Evolutionary conservation across 179 eudicot genomes (phyloP).

Genomic region (Drosera spatulata): DNA sequence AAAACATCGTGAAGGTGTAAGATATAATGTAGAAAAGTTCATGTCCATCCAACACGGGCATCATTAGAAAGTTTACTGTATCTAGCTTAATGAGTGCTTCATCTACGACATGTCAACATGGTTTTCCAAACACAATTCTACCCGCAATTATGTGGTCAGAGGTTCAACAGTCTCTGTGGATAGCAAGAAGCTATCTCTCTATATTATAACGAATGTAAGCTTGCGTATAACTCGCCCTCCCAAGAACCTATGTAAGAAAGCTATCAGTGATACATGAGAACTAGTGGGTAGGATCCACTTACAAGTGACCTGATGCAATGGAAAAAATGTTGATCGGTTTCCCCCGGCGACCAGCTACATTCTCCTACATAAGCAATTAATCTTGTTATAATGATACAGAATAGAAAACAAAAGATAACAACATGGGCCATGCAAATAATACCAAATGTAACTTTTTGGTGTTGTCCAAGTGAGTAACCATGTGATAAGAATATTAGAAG

Average conservation of each 20-base stretch:
- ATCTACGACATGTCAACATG: too few species aligned
- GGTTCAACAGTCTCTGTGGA: too few species aligned
- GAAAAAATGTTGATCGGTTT: slow-evolving; percentile 83
- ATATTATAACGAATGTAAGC: too few species aligned
- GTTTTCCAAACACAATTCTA: too few species aligned
- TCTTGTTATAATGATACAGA: neutral
- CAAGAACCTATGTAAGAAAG: neutral
- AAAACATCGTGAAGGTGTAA: neutral
- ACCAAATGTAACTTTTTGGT: neutral
- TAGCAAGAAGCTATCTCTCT: too few species aligned
- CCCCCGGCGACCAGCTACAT: slow-evolving; percentile 49
- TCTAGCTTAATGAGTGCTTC: too few species aligned
- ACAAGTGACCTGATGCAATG: slow-evolving; percentile 97
- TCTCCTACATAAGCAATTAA: slow-evolving; percentile 34
- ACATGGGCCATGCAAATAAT: neutral
- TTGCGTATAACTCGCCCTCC: too few species aligned
- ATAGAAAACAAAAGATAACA: too few species aligned
- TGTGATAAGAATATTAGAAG: too few species aligned
- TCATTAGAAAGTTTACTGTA: too few species aligned
- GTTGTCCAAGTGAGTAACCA: too few species aligned
- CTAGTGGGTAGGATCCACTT: slow-evolving; percentile 19
- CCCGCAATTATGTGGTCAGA: too few species aligned
- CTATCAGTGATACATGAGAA: neutral
- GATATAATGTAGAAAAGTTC: neutral
- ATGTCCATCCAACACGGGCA: neutral